A percentile compares a stretch with the other conserved stretches of the same genome.
phyloP scores from a whole-genome alignment of 2,329 filamentous ascomycete genomes.

The Microsporum canis region DNA sequence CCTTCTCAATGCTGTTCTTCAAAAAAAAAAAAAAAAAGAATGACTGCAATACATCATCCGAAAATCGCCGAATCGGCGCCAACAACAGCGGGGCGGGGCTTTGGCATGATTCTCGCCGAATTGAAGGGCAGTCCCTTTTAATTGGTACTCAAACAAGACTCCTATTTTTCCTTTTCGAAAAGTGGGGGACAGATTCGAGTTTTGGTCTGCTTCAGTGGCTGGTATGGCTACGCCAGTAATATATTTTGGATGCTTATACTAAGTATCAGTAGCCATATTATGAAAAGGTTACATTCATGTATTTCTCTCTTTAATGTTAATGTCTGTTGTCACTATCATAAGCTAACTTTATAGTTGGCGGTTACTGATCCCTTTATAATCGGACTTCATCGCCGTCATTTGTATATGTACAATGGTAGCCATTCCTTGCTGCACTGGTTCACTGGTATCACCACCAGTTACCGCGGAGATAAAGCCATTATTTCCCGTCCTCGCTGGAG shows the following conservation, averaged over 20 bases:
- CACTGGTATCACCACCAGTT: neutral
- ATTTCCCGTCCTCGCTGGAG: neutral
- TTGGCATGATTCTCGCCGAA: neutral
- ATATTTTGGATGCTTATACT: too few species aligned
- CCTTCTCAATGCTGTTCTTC: neutral
- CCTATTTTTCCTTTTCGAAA: too few species aligned
- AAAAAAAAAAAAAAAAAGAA: neutral
- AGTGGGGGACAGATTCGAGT: neutral
- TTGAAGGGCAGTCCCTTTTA: neutral
- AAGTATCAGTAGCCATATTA: too few species aligned
- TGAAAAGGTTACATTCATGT: too few species aligned
- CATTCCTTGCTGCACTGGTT: neutral
- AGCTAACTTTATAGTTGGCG: neutral
- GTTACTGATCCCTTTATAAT: slow-evolving; percentile 3
- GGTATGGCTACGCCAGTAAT: too few species aligned
- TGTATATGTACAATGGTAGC: neutral
- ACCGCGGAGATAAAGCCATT: neutral
- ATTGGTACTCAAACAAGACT: neutral
- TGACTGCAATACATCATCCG: neutral
- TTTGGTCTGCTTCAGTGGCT: neutral
- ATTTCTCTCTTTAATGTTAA: neutral
- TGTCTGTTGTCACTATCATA: neutral
- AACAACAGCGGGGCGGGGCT: neutral
- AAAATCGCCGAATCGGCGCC: neutral
- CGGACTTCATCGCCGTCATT: neutral